Base-by-base conservation (phyloP, 2,329 filamentous ascomycete genomes). In the Xylariaceae sp. region DNA sequence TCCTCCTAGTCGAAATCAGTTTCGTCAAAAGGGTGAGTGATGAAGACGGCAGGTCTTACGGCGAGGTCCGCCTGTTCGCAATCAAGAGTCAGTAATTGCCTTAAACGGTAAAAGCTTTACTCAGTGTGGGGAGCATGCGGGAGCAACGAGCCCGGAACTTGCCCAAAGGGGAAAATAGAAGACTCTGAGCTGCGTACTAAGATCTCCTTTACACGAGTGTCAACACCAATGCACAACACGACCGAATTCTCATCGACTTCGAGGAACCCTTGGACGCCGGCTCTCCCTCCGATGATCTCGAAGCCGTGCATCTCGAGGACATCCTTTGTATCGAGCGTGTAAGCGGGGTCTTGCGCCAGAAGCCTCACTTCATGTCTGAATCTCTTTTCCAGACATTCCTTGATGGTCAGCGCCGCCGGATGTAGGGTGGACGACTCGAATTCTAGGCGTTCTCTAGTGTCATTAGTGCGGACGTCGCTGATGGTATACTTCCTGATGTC, bases 221-320 rank as follows among this genome's bases (percentile, higher is more conserved):
- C 8, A 12, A 23, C 17, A n/a, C 21, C 12, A 8, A 36, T 16
- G 12, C 19, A 17, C 21, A 58, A 28, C 3, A 53, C 55, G 12
- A 58, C 2, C 12, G 55, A 39, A 6, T 58, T 58, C 12, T 49
- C 43, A 14, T 58, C 49, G 8, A 58, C 49, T 29, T 53, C 49
- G 3, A 58, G n/a, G 24, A 58, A 53, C 3, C 55, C 50, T 2
- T 44, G 17, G n/a, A 53, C 29, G 6, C 50, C 49, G 36, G 31
- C 14, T n/a, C n/a, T n/a, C 21, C 2, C 6, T 1, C 43, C 55
- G 16, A 53, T 9, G 7, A 54, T 16, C 29, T 48, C 29, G 11
- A 54, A 58, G 5, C 31, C 49, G 4, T 26, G 4, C 3, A 9
- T 2, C 24, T 39, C 12, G 4, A 53, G 44, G 24, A 48, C 36